These are phyloP conservation scores for Parafenestella ontariensis DNA, from an alignment of 2,329 filamentous ascomycete species.

Conservation along the genomic window DNA sequence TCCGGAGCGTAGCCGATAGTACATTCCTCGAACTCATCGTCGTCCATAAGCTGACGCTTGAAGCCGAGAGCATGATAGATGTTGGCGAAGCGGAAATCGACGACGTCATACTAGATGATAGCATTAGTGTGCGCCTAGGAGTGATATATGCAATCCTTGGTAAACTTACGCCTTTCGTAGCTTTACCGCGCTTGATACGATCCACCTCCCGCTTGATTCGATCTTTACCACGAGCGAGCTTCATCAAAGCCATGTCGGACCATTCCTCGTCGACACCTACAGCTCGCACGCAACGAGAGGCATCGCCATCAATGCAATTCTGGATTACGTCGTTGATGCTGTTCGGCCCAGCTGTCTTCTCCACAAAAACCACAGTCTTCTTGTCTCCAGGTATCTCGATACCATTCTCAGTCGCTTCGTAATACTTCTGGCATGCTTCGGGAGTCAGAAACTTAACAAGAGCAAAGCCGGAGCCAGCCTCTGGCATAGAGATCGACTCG, in stretches of 20 bases:
- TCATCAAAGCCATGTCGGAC: conserved; percentile 45
- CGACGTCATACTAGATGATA: conserved; percentile 47
- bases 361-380: conserved; percentile 37
- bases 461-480: conserved; percentile 30
- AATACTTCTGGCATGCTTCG: conserved; percentile 43
- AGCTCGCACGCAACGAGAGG: conserved; percentile 56
- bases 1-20: conserved; percentile 53
- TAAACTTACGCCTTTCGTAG: conserved; percentile 50
- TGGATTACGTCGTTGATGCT: conserved; percentile 52
- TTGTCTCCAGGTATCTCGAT: conserved; percentile 31
- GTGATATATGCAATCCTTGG: neutral
- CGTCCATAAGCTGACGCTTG: conserved; percentile 47
- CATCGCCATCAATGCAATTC: conserved; percentile 49
- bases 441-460: conserved; percentile 44
- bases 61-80: conserved; percentile 57
- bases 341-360: conserved; percentile 31
- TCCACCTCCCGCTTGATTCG: conserved; percentile 52
- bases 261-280: conserved; percentile 52
- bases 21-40: conserved; percentile 57
- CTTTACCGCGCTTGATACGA: conserved; percentile 52
- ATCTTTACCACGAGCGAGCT: conserved; percentile 47
- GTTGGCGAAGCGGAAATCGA: conserved; percentile 58
- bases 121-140: conserved; percentile 12
- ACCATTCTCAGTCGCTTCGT: conserved; percentile 44
- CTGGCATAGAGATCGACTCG: conserved; percentile 38